Conservation (phyloP, 331 rosid genomes). For the Pyracantha coccinea region DNA sequence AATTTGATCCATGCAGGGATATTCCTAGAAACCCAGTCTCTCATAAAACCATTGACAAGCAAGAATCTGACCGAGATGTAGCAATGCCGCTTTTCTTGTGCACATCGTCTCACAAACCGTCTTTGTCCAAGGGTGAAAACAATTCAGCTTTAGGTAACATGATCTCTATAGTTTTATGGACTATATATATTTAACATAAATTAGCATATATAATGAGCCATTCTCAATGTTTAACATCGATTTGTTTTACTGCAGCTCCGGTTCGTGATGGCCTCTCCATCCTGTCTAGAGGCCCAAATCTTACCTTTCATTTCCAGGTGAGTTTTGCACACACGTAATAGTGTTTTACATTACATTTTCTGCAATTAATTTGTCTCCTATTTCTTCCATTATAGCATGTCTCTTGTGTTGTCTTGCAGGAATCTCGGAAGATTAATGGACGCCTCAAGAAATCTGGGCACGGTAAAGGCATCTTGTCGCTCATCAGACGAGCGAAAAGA, state of each 20-base stretch:
- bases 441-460: constrained; percentile 53
- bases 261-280: constrained; percentile 41
- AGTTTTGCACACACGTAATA: neutral
- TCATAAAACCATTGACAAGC: constrained; percentile 20
- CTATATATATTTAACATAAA: neutral
- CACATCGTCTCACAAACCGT: constrained; percentile 26
- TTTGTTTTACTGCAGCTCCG: constrained; percentile 32
- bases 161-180: neutral
- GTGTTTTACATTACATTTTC: neutral
- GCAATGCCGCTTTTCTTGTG: constrained; percentile 41
- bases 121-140: constrained; percentile 12
- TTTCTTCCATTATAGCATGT: neutral
- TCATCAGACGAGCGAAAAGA: constrained; percentile 46
- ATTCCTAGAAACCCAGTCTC: constrained; percentile 4
- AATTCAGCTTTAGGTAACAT: constrained; percentile 33
- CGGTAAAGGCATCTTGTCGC: constrained; percentile 51
- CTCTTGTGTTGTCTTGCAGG: constrained; percentile 26
- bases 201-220: neutral
- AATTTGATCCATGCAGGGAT: constrained; percentile 28
- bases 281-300: constrained; percentile 46
- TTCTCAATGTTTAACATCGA: neutral
- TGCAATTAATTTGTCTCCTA: neutral
- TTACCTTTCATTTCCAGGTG: constrained; percentile 78
- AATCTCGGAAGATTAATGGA: constrained; percentile 24
- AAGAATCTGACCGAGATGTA: constrained; percentile 24